phyloP scores from a whole-genome alignment of 495 filamentous ascomycete species.

The Aspergillus diversus region DNA sequence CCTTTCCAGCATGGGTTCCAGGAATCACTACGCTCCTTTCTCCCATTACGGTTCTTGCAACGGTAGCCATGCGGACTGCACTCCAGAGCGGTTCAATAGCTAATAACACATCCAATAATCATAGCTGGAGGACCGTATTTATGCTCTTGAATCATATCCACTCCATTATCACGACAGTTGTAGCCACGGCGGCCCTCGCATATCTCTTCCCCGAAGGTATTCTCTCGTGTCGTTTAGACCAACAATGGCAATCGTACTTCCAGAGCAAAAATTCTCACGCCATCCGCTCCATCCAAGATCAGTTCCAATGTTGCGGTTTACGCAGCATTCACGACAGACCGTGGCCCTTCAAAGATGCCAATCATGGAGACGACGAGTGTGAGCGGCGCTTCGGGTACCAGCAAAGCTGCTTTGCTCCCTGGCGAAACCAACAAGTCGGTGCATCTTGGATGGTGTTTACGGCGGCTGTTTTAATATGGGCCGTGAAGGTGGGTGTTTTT shows the following conservation, averaged over 20 bases:
- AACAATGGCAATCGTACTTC: conserved; percentile 58
- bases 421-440: conserved; percentile 28
- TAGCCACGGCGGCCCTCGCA: conserved; percentile 60
- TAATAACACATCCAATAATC: neutral
- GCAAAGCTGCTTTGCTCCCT: conserved; percentile 33
- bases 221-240: conserved; percentile 55
- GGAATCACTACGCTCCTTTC: conserved; percentile 32
- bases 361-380: conserved; percentile 36
- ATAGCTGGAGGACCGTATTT: conserved; percentile 4
- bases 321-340: conserved; percentile 55
- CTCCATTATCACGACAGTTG: conserved; percentile 51
- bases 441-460: conserved; percentile 34
- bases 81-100: neutral
- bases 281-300: conserved; percentile 66
- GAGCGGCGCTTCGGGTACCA: conserved; percentile 32
- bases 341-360: conserved; percentile 57
- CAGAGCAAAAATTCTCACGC: conserved; percentile 45
- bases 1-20: conserved; percentile 32
- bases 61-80: conserved; percentile 17
- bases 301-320: conserved; percentile 67
- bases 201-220: conserved; percentile 50
- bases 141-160: conserved; percentile 35
- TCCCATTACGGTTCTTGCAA: conserved; percentile 18
- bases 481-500: conserved; percentile 26
- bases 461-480: conserved; percentile 29